phyloP scores from a whole-genome alignment of 805 yeast species.

The Suhomyces xylopsoci region DNA sequence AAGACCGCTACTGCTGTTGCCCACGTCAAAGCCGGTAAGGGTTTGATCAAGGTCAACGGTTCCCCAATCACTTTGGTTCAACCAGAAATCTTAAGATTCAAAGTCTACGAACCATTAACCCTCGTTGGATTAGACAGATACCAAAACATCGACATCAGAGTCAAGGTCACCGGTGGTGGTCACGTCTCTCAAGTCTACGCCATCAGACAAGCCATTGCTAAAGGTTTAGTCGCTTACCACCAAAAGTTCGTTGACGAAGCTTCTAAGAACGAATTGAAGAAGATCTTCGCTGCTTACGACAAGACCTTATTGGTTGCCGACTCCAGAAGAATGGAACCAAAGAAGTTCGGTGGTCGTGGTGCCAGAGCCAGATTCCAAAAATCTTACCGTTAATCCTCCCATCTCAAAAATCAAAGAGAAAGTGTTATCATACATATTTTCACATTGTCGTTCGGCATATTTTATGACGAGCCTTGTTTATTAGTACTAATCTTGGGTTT shows the following conservation, averaged over 20 bases:
- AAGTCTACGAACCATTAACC: conserved; percentile 99
- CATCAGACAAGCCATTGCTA: conserved; percentile 99
- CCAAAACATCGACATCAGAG: conserved; percentile 97
- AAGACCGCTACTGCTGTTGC: conserved; percentile 99
- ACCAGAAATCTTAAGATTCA: conserved; percentile 99
- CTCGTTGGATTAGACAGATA: conserved; percentile 98
- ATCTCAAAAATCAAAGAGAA: conserved; percentile 6
- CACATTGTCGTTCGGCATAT: conserved; percentile 9
- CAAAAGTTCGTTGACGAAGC: conserved; percentile 99
- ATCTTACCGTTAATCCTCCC: conserved; percentile 86
- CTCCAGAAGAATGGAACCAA: conserved; percentile 99
- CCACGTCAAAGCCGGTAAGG: conserved; percentile 98
- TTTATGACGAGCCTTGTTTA: conserved; percentile 7
- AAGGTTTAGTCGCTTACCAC: conserved; percentile 99
- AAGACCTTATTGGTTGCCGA: conserved; percentile 99
- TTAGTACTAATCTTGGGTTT: conserved; percentile 8
- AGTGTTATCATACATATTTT: conserved; percentile 15
- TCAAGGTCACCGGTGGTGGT: conserved; percentile 99
- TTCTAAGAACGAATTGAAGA: conserved; percentile 98
- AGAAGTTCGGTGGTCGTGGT: conserved; percentile 99
- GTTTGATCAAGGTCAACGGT: conserved; percentile 99
- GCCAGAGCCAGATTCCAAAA: conserved; percentile 99
- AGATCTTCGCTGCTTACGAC: conserved; percentile 96
- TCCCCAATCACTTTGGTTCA: conserved; percentile 98
- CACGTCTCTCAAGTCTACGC: conserved; percentile 99